Conservation (phyloP, 495 filamentous ascomycete genomes). For the Aspergillus haitiensis region DNA sequence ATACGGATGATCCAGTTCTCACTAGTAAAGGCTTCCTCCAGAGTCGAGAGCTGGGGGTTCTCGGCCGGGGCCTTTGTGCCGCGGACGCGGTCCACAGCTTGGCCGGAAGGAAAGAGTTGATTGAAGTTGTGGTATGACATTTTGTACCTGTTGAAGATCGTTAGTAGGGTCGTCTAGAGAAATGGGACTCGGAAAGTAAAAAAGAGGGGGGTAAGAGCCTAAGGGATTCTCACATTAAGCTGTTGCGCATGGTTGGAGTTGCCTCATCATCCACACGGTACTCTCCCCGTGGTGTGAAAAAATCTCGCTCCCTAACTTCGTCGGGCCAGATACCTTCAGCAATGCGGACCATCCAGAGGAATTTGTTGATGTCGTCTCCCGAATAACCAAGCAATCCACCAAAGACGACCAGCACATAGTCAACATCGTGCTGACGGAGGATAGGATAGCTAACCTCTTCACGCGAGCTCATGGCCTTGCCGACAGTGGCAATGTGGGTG, state of each 20-base stretch:
- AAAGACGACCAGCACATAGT: slow-evolving; percentile 97
- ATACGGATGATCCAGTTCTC: slow-evolving; percentile 99
- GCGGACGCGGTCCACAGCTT: slow-evolving; percentile 90
- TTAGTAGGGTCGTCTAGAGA: slow-evolving; percentile 34
- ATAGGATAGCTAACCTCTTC: slow-evolving; percentile 99
- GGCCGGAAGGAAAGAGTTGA: slow-evolving; percentile 85
- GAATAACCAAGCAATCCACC: slow-evolving; percentile 96
- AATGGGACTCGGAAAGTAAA: background rate
- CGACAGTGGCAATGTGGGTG: slow-evolving; percentile 98
- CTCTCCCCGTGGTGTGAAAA: slow-evolving; percentile 92
- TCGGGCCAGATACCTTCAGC: slow-evolving; percentile 99
- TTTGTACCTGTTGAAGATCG: slow-evolving; percentile 76
- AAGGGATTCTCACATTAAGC: slow-evolving; percentile 77
- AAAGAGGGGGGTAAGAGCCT: background rate
- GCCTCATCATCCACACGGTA: slow-evolving; percentile 93
- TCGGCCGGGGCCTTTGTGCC: slow-evolving; percentile 76
- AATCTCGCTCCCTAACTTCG: slow-evolving; percentile 95
- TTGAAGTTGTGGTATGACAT: slow-evolving; percentile 99
- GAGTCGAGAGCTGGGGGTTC: slow-evolving; percentile 78
- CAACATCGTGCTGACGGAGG: slow-evolving; percentile 95
- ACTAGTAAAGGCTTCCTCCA: slow-evolving; percentile 97
- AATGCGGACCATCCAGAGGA: slow-evolving; percentile 99
- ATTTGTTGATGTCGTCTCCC: slow-evolving; percentile 99
- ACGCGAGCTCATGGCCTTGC: slow-evolving; percentile 96
- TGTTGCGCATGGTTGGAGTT: slow-evolving; percentile 98